A percentile compares a stretch with the other conserved stretches of the same genome.
Conservation (phyloP, 1,284 basidiomycete species). For the Leccinum griseonigrum region DNA sequence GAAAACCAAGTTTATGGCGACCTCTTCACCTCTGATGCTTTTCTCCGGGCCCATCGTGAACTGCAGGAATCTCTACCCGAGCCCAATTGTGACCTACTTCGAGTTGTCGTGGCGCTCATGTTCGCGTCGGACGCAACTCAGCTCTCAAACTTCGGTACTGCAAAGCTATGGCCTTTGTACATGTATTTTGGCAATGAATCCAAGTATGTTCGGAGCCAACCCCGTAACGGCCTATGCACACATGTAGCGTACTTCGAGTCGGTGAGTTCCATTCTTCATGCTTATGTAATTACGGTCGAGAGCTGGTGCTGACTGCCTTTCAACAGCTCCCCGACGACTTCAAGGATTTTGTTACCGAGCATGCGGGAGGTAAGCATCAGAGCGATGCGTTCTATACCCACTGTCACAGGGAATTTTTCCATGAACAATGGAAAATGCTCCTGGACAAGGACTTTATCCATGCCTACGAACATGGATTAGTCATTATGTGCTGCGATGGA, state of each 20-base stretch:
- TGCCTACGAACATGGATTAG: too few species aligned
- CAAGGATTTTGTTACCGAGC: not conserved
- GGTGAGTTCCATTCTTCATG: not conserved
- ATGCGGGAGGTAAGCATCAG: not conserved
- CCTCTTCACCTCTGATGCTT: too few species aligned
- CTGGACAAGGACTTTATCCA: too few species aligned
- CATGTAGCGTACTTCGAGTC: too few species aligned
- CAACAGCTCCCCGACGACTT: not conserved
- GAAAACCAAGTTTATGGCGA: too few species aligned
- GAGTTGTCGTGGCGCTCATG: slow-evolving; percentile 17
- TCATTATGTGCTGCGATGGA: too few species aligned
- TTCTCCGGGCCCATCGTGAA: not conserved
- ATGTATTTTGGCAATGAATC: slow-evolving; percentile 26
- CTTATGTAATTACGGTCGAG: not conserved
- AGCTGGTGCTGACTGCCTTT: not conserved
- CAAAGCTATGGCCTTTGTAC: slow-evolving; percentile 30
- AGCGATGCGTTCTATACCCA: not conserved
- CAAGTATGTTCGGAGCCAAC: not conserved
- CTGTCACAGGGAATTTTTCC: too few species aligned
- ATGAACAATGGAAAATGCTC: too few species aligned
- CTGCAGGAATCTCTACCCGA: not conserved
- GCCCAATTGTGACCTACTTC: not conserved
- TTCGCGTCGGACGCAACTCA: slow-evolving; percentile 32
- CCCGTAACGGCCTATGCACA: not conserved
- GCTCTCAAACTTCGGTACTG: slow-evolving; percentile 25